Conservation (phyloP, 768 basidiomycete genomes). For the Dacryopinax spathularia region DNA sequence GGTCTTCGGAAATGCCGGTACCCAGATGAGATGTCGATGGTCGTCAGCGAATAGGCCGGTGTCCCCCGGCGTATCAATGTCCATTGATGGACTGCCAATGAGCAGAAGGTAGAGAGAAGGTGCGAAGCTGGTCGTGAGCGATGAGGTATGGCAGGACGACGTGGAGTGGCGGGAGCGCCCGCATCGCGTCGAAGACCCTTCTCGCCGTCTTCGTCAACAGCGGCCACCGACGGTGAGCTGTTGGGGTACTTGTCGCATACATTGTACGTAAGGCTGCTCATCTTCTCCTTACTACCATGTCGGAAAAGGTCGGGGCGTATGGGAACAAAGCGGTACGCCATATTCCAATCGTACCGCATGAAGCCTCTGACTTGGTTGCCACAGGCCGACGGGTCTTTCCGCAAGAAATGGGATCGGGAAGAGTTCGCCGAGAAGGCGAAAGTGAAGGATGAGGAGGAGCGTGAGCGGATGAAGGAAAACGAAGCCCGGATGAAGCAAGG, state of each 20-base stretch:
- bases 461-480: conserved; percentile 72
- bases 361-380: not conserved
- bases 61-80: conserved; percentile 7
- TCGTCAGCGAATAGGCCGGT: not conserved
- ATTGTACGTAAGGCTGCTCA: too few species aligned
- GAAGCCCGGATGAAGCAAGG: conserved; percentile 77
- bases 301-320: conserved; percentile 18
- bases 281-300: conserved; percentile 7
- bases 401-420: conserved; percentile 92
- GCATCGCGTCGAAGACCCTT: not conserved
- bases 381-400: conserved; percentile 12
- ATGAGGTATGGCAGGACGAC: not conserved
- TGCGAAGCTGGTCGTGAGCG: not conserved
- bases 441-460: conserved; percentile 65
- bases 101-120: not conserved
- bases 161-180: conserved; percentile 4
- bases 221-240: too few species aligned
- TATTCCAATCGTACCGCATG: too few species aligned
- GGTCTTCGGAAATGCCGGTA: conserved; percentile 9
- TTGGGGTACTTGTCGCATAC: too few species aligned
- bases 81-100: conserved; percentile 5
- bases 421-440: conserved; percentile 71
- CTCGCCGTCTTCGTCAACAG: not conserved
- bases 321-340: conserved; percentile 15
- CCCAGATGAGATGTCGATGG: not conserved